Percentiles rank a stretch among this genome's conserved stretches.
Conservation (phyloP, 257 asterid genomes). For the Salvia miltiorrhiza region DNA sequence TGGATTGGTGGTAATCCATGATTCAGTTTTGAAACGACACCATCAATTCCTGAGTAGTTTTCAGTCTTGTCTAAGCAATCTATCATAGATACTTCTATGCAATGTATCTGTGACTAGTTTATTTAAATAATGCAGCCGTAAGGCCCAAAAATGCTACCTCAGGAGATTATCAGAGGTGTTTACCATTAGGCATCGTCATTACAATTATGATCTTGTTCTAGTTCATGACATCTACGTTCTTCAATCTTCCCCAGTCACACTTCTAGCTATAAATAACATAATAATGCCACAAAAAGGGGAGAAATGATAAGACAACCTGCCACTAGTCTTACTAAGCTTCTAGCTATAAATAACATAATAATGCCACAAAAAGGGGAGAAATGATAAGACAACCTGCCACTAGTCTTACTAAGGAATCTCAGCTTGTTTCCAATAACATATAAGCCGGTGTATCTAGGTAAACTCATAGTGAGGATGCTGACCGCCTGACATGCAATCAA, state of each 20-base stretch:
- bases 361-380: neutral
- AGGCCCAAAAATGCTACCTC: neutral
- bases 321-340: conserved; percentile 3
- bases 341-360: neutral
- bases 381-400: neutral
- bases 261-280: neutral
- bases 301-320: neutral
- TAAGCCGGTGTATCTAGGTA: neutral
- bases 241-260: neutral
- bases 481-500: neutral
- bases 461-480: neutral
- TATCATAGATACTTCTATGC: neutral
- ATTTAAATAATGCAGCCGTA: neutral
- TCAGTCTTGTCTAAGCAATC: neutral
- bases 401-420: conserved; percentile 1
- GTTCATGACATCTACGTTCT: neutral
- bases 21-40: neutral
- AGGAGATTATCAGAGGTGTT: neutral
- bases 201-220: neutral
- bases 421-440: conserved; percentile 1
- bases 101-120: no score
- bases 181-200: neutral
- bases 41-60: neutral
- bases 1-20: neutral
- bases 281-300: neutral